Evolutionary conservation across 2,329 filamentous ascomycete genomes (phyloP).

Genomic region (Calonectria pauciramosa): DNA sequence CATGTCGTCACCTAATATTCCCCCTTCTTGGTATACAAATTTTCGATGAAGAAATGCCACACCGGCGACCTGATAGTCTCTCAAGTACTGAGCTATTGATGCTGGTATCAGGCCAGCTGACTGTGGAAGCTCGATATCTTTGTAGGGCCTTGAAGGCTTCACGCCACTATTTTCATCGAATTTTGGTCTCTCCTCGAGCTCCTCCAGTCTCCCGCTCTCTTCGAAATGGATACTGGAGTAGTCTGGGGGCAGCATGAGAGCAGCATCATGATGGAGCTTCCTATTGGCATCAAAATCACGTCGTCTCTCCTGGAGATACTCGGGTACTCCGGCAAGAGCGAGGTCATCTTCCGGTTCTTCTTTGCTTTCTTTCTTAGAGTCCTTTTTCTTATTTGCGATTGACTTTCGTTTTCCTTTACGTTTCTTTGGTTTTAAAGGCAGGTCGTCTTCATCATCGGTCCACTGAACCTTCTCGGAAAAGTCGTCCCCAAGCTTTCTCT

Average conservation of each 20-base stretch:
- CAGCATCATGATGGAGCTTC: slow-evolving; percentile 73
- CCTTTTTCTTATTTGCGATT: slow-evolving; percentile 43
- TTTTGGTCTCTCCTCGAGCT: slow-evolving; percentile 76
- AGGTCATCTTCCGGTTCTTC: slow-evolving; percentile 57
- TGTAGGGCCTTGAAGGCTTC: slow-evolving; percentile 77
- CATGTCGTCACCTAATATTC: slow-evolving; percentile 97
- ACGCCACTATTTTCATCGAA: slow-evolving; percentile 70
- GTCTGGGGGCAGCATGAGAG: slow-evolving; percentile 81
- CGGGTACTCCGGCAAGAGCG: slow-evolving; percentile 74
- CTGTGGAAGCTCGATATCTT: slow-evolving; percentile 80
- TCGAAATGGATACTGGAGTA: slow-evolving; percentile 82
- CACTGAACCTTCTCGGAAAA: slow-evolving; percentile 62
- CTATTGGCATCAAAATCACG: slow-evolving; percentile 75
- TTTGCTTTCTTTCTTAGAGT: slow-evolving; percentile 46
- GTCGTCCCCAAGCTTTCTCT: slow-evolving; percentile 55
- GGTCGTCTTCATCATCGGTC: slow-evolving; percentile 72
- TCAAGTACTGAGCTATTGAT: slow-evolving; percentile 89
- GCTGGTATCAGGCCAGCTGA: slow-evolving; percentile 89
- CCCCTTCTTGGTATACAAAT: slow-evolving; percentile 92
- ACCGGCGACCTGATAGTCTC: slow-evolving; percentile 91
- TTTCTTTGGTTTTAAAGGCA: slow-evolving; percentile 69
- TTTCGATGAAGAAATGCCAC: slow-evolving; percentile 87
- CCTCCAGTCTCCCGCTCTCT: slow-evolving; percentile 49
- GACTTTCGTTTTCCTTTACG: slow-evolving; percentile 48
- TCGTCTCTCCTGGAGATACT: slow-evolving; percentile 79